A percentile compares a stretch with the other conserved stretches of the same genome.
These are phyloP conservation scores for Zopfochytrium polystomum DNA, from an alignment of 371 early-diverging fungal genomes.

Conservation along the genomic window DNA sequence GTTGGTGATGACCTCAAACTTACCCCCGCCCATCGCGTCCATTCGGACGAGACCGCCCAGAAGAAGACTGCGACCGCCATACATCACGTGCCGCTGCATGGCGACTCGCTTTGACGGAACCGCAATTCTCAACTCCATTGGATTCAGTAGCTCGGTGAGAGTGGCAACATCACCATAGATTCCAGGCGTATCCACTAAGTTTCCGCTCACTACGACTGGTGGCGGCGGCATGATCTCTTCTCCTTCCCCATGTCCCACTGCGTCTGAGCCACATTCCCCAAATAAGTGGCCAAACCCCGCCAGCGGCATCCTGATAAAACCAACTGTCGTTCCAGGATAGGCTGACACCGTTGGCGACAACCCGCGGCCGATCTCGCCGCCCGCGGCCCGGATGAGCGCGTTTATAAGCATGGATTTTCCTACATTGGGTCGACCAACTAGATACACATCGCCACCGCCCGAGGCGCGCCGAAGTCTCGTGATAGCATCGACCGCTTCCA, in stretches of 20 bases:
- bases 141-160: conserved; percentile 8
- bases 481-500: conserved; percentile 7
- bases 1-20: too few relatives aligned
- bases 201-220: neutral
- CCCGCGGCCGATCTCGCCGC: conserved; percentile 6
- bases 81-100: neutral
- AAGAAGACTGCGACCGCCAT: neutral
- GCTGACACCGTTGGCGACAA: neutral
- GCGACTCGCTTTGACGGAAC: neutral
- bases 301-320: neutral
- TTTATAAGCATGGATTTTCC: conserved; percentile 16
- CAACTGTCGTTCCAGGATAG: conserved; percentile 15
- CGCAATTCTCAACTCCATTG: neutral
- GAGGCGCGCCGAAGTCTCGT: neutral
- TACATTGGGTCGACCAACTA: conserved; percentile 16
- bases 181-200: conserved; percentile 13
- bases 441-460: neutral
- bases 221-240: neutral
- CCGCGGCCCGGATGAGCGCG: neutral
- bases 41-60: conserved; percentile 11
- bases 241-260: neutral
- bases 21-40: too few relatives aligned
- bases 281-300: conserved; percentile 5
- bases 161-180: conserved; percentile 4
- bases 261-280: neutral